Conservation (phyloP, 2,329 filamentous ascomycete genomes). For the Phialocephala subalpina region DNA sequence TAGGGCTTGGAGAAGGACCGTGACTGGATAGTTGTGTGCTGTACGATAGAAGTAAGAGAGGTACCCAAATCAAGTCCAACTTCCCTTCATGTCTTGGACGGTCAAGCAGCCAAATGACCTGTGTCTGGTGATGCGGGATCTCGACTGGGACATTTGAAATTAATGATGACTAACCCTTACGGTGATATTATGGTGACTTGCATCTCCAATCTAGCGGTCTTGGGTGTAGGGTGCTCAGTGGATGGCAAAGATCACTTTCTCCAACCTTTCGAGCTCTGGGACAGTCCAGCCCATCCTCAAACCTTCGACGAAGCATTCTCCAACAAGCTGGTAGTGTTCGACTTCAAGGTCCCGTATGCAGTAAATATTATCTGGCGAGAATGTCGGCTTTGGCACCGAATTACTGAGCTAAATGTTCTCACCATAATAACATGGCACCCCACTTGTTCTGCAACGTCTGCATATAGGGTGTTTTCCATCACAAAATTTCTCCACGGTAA, state of each 20-base stretch:
- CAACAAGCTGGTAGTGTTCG: background rate
- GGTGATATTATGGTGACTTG: too few relatives aligned
- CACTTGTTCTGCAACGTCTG: background rate
- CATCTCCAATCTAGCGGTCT: too few relatives aligned
- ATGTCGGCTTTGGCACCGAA: background rate
- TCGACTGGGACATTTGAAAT: too few relatives aligned
- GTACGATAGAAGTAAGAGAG: too few relatives aligned
- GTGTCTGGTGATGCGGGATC: too few relatives aligned
- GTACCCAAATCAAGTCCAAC: too few relatives aligned
- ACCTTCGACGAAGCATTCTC: background rate
- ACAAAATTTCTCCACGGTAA: background rate
- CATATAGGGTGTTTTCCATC: background rate
- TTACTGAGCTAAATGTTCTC: background rate
- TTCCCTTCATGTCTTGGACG: too few relatives aligned
- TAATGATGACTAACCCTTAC: too few relatives aligned
- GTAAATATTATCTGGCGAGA: background rate
- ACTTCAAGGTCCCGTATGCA: background rate
- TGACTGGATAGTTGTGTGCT: too few relatives aligned
- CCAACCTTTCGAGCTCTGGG: background rate
- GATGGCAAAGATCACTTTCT: background rate
- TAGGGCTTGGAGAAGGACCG: too few relatives aligned
- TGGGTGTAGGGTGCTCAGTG: background rate
- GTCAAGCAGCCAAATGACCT: too few relatives aligned
- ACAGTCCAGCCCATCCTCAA: background rate
- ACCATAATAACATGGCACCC: background rate